Evolutionary conservation across 1,284 basidiomycete genomes (phyloP).

Genomic region (Ceratobasidium sp.): DNA sequence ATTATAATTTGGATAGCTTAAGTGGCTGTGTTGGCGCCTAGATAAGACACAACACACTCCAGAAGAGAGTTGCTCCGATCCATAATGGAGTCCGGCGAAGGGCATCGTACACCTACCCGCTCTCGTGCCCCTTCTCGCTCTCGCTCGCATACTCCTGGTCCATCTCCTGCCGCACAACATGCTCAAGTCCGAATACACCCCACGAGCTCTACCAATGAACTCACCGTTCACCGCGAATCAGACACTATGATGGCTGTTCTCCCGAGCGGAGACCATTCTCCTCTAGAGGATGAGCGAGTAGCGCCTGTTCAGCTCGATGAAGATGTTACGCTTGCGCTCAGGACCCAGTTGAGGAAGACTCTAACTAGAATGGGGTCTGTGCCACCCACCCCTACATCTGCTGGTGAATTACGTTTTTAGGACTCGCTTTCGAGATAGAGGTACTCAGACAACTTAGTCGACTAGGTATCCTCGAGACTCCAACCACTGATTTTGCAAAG

Average conservation of each 20-base stretch:
- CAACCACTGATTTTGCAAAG: neutral
- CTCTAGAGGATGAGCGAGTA: slow-evolving; percentile 26
- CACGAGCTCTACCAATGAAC: slow-evolving; percentile 32
- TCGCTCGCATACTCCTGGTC: slow-evolving; percentile 1
- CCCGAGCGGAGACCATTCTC: slow-evolving; percentile 32
- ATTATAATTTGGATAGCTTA: neutral
- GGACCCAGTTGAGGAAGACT: slow-evolving; percentile 32
- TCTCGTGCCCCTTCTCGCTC: slow-evolving; percentile 33
- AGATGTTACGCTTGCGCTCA: slow-evolving; percentile 28
- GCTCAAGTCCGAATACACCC: slow-evolving; percentile 2
- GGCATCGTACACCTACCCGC: slow-evolving; percentile 10
- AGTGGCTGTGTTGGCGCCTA: slow-evolving; percentile 23
- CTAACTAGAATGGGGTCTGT: slow-evolving; percentile 31
- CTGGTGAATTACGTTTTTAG: slow-evolving; percentile 13
- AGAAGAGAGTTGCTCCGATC: neutral
- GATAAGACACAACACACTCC: slow-evolving; percentile 7
- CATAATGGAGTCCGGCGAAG: slow-evolving; percentile 27
- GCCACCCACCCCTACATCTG: slow-evolving; percentile 30
- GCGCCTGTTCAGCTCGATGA: slow-evolving; percentile 28
- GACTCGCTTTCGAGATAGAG: neutral
- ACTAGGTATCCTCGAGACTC: slow-evolving; percentile 21
- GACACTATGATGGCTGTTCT: slow-evolving; percentile 9
- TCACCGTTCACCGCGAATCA: slow-evolving; percentile 21
- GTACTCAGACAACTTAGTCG: slow-evolving; percentile 35
- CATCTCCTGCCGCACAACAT: slow-evolving; percentile 18